Base-by-base conservation (phyloP, 495 filamentous ascomycete species). In the Penicillium riverlandense region DNA sequence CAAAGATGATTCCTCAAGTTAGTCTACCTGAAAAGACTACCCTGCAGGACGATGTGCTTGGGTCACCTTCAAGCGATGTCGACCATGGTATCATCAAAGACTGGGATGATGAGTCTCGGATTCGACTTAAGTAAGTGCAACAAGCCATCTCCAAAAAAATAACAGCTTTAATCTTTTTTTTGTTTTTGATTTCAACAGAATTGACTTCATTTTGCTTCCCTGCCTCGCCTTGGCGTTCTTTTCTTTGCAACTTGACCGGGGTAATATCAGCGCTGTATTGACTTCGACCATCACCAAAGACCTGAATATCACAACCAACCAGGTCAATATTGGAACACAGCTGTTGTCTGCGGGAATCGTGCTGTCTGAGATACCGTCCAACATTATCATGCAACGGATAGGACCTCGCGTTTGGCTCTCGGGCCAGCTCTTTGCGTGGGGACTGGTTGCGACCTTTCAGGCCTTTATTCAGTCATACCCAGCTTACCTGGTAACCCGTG, bases 261-360 rank as follows among this genome's bases (percentile, higher is more conserved):
- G 67, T 3, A 76, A 76, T 38, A 74, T 76, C 51, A 69, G 70
- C 44, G 70, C 59, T 32, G 69, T 67, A 6, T 40, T 75, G 13
- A 80, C 78, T 11, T 69, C 62, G 8, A 67, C 62, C 40, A 75
- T 81, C 45, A 71, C 72, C 2, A 40, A 63, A 16, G 78, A 81
- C 42, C 61, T 80, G 9, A 58, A 65, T 12, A 74, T 83, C 48
- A 74, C 62, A 4, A 76, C 75, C 5, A 74, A 76, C 43, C 73
- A 82, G 55, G 67, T 81, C 48, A 83, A 83, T 30, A 53, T 77
- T 35, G 79, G 79, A 6, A 66, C 71, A 3, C 73, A 77, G 48
- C 52, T 83, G 29, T 59, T 82, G 0, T 76, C 72, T 0, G 67
- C 71, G 7, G 77, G 77, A 1, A 78, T 82, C 12, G 77, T 80